phyloP scores from a whole-genome alignment of 2,329 filamentous ascomycete genomes.

The Karstenula rhodostoma region DNA sequence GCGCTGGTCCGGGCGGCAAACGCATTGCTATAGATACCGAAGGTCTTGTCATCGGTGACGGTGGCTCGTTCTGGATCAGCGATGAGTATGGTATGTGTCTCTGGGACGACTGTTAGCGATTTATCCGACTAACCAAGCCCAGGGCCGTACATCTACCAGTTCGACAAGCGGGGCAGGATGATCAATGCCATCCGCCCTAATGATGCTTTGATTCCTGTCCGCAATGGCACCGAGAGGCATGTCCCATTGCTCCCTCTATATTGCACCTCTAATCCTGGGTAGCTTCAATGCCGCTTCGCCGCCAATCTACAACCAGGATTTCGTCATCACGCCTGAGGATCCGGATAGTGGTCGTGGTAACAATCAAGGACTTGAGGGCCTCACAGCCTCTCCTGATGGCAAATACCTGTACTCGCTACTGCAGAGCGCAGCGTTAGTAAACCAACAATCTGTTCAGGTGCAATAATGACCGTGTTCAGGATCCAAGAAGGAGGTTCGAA shows the following conservation, averaged over 20 bases:
- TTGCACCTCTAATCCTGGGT: not conserved
- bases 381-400: conserved; percentile 70
- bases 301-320: conserved; percentile 64
- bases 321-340: conserved; percentile 62
- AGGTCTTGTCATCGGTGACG: conserved; percentile 67
- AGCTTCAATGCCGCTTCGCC: conserved; percentile 71
- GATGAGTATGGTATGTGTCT: conserved; percentile 68
- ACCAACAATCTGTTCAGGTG: conserved; percentile 53
- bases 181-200: conserved; percentile 70
- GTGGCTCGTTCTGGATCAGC: conserved; percentile 71
- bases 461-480: conserved; percentile 3
- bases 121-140: not conserved
- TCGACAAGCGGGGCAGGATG: conserved; percentile 66
- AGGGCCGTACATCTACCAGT: conserved; percentile 74
- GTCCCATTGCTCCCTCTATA: not conserved
- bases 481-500: conserved; percentile 61
- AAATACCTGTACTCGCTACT: conserved; percentile 70
- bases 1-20: conserved; percentile 65
- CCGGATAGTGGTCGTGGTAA: conserved; percentile 71
- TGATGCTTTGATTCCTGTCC: conserved; percentile 68
- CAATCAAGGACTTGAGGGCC: conserved; percentile 78
- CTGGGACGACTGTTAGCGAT: not conserved
- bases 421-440: conserved; percentile 65
- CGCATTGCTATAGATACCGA: conserved; percentile 71
- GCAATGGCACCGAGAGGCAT: conserved; percentile 63